Base-by-base conservation (phyloP, 2,329 filamentous ascomycete species). In the Alternaria arbusti region DNA sequence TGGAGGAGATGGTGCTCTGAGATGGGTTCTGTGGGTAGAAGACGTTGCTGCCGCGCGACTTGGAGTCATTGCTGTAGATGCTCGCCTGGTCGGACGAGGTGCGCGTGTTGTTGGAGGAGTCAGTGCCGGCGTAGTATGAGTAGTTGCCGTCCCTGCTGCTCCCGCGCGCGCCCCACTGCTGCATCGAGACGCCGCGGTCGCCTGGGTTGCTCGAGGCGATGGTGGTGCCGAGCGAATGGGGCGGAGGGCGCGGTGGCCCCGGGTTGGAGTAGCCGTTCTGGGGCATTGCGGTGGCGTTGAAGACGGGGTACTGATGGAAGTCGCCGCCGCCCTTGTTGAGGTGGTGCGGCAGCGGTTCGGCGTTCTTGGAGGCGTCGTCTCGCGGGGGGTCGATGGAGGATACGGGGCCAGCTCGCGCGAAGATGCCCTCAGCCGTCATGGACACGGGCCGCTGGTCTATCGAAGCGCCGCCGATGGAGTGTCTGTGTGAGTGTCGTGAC, bases 371-470 rank as follows among this genome's bases (percentile, higher is more conserved):
- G 78, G 92, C 91, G 58, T 86, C 78, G 54, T 86, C 78, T 73
- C 84, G 89, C 71, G 97, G 92, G 83, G 96, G 97, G 30, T 94
- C 93, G 68, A 97, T 94, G 26, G 92, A 91, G 32, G 93, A 93
- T 75, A 97, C 93, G 62, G 95, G 88, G 62, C 93, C 94, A 32
- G 93, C 90, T 76, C 89, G 90, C 83, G 90, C 89, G 75, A 91
- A 91, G 65, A 94, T 82, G 64, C 86, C 82, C 71, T 89, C 86
- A n/a, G 82, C 73, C 59, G 90, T 90, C 72, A 89, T 85, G 51
- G 89, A 88, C 67, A 85, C 82, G 52, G 89, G 87, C 64, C 88
- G 84, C 74, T 62, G 60, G 22, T 95, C 92, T 73, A 93, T 81
- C 13, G 91, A 95, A 69, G 90, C 85, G 43, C 77, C 73, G 25